Evolutionary conservation across 2,329 filamentous ascomycete species (phyloP).

Genomic region (Fusarium sp.): DNA sequence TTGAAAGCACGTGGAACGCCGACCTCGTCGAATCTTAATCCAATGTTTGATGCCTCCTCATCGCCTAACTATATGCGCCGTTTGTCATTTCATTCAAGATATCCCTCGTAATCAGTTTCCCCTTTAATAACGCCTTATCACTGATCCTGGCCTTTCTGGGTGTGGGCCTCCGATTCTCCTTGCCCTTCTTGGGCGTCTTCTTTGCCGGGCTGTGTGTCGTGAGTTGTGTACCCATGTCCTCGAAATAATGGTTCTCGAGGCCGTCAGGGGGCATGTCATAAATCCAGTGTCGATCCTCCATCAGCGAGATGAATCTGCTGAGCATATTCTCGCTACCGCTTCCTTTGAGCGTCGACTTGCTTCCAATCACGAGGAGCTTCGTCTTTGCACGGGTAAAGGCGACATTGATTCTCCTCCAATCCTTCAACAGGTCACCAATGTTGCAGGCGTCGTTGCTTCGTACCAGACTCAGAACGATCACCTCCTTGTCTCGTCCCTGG

Average conservation of each 20-base stretch:
- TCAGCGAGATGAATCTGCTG: constrained; percentile 75
- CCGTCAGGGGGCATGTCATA: constrained; percentile 73
- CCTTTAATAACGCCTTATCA: constrained; percentile 68
- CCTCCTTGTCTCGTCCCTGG: constrained; percentile 94
- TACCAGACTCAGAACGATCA: constrained; percentile 86
- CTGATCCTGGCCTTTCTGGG: constrained; percentile 67
- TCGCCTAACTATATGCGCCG: constrained; percentile 49
- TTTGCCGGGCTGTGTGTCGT: constrained; percentile 47
- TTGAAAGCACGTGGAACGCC: constrained; percentile 43
- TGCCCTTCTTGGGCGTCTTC: constrained; percentile 48
- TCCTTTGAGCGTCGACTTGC: constrained; percentile 77
- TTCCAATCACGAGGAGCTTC: constrained; percentile 89
- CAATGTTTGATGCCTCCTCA: neutral
- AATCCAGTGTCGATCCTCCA: constrained; percentile 81
- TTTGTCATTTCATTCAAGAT: constrained; percentile 75
- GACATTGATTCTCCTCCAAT: constrained; percentile 94
- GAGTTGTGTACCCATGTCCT: constrained; percentile 62
- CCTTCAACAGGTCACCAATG: constrained; percentile 90
- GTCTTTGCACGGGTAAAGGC: constrained; percentile 92
- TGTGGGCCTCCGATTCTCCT: constrained; percentile 57
- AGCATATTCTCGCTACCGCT: constrained; percentile 78
- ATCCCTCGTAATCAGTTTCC: constrained; percentile 74
- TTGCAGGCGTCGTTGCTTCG: constrained; percentile 80
- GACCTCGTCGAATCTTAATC: constrained; percentile 33
- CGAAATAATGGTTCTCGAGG: constrained; percentile 72